phyloP scores from a whole-genome alignment of 208 protist species.

The Wallacemonas sp. region DNA sequence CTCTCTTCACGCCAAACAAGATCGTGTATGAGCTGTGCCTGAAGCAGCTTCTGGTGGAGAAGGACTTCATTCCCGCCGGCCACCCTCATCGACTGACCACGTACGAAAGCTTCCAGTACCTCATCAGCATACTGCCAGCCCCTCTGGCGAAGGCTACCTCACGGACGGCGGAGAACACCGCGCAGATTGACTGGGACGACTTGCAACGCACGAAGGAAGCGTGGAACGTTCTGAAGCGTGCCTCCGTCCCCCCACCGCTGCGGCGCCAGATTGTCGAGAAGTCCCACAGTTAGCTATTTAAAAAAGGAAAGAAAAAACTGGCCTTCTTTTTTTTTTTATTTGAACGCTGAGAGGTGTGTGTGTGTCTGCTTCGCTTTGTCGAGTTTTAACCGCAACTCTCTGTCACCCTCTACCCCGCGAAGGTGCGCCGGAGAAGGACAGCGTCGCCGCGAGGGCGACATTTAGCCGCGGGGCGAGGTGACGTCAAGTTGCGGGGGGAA shows the following conservation, averaged over 20 bases:
- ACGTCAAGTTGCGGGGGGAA: no score
- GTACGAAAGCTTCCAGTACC: constrained; percentile 40
- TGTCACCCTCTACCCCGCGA: no score
- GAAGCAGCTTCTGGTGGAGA: constrained; percentile 48
- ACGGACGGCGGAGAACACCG: constrained; percentile 17
- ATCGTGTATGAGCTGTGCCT: constrained; percentile 47
- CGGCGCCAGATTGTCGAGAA: constrained; percentile 9
- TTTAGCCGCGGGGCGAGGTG: no score
- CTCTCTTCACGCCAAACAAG: constrained; percentile 39
- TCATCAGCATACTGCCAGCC: constrained; percentile 29
- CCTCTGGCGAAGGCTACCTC: constrained; percentile 11
- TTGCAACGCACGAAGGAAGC: constrained; percentile 35
- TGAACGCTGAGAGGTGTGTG: no score
- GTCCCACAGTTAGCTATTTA: neutral
- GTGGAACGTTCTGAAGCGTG: constrained; percentile 44
- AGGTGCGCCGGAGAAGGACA: no score
- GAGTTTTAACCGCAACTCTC: no score
- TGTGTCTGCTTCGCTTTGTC: no score
- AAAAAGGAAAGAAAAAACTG: constrained; percentile 2
- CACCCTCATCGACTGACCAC: constrained; percentile 51
- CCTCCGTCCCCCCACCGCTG: constrained; percentile 18
- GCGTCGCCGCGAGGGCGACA: no score
- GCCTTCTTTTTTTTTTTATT: neutral
- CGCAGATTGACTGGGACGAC: constrained; percentile 33
- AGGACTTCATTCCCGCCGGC: constrained; percentile 36